phyloP scores from a whole-genome alignment of 176 grass and related monocot genomes.

The Phoenix roebelenii region DNA sequence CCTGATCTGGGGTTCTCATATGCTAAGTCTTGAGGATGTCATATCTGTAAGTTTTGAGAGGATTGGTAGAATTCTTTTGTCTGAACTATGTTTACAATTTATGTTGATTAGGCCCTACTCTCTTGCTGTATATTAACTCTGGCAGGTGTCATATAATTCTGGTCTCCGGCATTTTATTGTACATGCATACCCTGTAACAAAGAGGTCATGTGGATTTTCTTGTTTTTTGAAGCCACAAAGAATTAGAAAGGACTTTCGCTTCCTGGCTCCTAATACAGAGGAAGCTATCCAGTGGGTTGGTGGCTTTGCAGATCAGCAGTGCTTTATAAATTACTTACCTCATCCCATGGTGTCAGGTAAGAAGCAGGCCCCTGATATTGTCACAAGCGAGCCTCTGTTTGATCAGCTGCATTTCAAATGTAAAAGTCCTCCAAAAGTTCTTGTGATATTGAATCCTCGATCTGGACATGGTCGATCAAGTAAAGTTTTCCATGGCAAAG shows the following conservation, averaged over 20 bases:
- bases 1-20: constrained; percentile 68
- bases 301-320: constrained; percentile 81
- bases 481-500: constrained; percentile 91
- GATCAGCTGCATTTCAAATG: constrained; percentile 69
- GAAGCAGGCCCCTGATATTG: constrained; percentile 42
- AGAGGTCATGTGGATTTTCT: constrained; percentile 58
- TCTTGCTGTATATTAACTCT: constrained; percentile 19
- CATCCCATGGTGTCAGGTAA: constrained; percentile 41
- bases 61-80: background rate
- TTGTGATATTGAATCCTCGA: constrained; percentile 95
- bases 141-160: constrained; percentile 73
- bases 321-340: constrained; percentile 60
- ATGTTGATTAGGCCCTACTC: constrained; percentile 2
- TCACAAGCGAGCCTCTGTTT: constrained; percentile 46
- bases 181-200: constrained; percentile 64
- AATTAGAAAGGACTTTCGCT: constrained; percentile 68
- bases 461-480: constrained; percentile 90
- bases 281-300: constrained; percentile 74
- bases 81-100: constrained; percentile 13
- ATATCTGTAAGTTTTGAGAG: constrained; percentile 66
- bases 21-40: constrained; percentile 67
- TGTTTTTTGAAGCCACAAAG: constrained; percentile 58
- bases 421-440: constrained; percentile 63
- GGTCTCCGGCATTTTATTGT: constrained; percentile 58
- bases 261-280: constrained; percentile 55